Percentiles rank a stretch among this genome's conserved stretches.
These are phyloP conservation scores for Toxicodendron radicans DNA, from an alignment of 345 rosid genomes.

Conservation along the genomic window DNA sequence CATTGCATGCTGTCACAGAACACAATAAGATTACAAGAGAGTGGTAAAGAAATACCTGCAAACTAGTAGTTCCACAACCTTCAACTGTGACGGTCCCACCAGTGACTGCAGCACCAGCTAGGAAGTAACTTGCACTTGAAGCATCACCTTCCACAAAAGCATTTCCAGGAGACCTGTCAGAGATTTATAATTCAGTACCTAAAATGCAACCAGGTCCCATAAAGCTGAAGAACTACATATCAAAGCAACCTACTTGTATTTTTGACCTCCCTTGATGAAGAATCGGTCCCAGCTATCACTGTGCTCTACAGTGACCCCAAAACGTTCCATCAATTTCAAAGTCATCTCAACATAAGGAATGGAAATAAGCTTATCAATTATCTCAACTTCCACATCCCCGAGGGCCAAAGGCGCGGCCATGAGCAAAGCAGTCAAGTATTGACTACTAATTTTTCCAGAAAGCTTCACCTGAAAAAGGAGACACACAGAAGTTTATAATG, in stretches of 20 bases:
- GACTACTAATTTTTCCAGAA: constrained; percentile 93
- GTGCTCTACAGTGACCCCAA: constrained; percentile 74
- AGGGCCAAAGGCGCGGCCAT: constrained; percentile 97
- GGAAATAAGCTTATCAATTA: constrained; percentile 81
- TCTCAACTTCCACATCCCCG: constrained; percentile 90
- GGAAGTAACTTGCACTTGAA: constrained; percentile 98
- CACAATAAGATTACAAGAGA: neutral
- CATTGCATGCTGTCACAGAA: neutral
- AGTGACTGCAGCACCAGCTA: constrained; percentile 95
- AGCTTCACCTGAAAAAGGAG: constrained; percentile 76
- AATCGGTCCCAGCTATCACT: constrained; percentile 84
- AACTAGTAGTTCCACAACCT: constrained; percentile 94
- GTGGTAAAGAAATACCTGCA: constrained; percentile 55
- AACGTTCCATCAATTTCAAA: constrained; percentile 89
- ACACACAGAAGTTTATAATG: constrained; percentile 10
- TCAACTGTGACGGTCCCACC: constrained; percentile 94
- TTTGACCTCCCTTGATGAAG: constrained; percentile 79
- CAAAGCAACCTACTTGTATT: constrained; percentile 64
- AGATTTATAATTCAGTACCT: constrained; percentile 18
- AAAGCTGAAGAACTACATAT: neutral
- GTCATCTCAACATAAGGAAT: constrained; percentile 99
- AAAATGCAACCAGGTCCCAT: neutral
- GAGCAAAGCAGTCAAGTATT: constrained; percentile 93
- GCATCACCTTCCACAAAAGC: constrained; percentile 98
- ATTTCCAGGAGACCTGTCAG: constrained; percentile 79